phyloP scores from a whole-genome alignment of 2,329 filamentous ascomycete genomes.

The Xylariaceae sp. region DNA sequence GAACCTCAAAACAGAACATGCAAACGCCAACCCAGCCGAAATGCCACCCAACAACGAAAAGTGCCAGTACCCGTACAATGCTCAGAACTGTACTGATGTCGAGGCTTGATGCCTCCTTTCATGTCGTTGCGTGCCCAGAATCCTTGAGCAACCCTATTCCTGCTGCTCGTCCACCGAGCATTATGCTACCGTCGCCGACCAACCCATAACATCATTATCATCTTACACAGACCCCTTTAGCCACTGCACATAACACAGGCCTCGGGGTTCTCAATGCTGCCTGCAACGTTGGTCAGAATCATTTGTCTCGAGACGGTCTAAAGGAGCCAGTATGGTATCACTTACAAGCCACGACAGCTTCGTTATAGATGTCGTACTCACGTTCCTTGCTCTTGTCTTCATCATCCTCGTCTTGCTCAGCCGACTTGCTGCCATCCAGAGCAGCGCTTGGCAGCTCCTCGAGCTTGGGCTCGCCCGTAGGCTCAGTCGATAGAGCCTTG shows the following conservation, averaged over 20 bases:
- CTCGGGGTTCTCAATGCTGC: slow-evolving; percentile 96
- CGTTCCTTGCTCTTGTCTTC: slow-evolving; percentile 66
- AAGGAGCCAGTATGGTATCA: slow-evolving; percentile 19
- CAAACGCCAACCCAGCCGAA: slow-evolving; percentile 8
- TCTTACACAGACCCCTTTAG: slow-evolving; percentile 40
- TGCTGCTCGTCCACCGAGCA: slow-evolving; percentile 12
- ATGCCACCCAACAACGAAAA: neutral
- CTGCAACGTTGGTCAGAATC: slow-evolving; percentile 40
- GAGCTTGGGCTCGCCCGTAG: slow-evolving; percentile 53
- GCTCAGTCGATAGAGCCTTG: slow-evolving; percentile 69
- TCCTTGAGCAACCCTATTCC: neutral
- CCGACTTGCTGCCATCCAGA: slow-evolving; percentile 45
- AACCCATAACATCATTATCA: slow-evolving; percentile 24
- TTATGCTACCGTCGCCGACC: slow-evolving; percentile 21
- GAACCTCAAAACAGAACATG: slow-evolving; percentile 2
- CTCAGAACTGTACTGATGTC: neutral
- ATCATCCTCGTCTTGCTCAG: slow-evolving; percentile 64
- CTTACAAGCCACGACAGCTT: slow-evolving; percentile 83
- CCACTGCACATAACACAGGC: slow-evolving; percentile 96
- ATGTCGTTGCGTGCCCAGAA: neutral
- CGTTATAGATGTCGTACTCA: slow-evolving; percentile 91
- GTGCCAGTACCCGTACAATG: slow-evolving; percentile 2
- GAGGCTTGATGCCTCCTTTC: neutral
- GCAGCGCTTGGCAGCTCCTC: slow-evolving; percentile 60
- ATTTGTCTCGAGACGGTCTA: no score